Base-by-base conservation (phyloP, 2,329 filamentous ascomycete genomes). In the Pseudogymnoascus pannorum region DNA sequence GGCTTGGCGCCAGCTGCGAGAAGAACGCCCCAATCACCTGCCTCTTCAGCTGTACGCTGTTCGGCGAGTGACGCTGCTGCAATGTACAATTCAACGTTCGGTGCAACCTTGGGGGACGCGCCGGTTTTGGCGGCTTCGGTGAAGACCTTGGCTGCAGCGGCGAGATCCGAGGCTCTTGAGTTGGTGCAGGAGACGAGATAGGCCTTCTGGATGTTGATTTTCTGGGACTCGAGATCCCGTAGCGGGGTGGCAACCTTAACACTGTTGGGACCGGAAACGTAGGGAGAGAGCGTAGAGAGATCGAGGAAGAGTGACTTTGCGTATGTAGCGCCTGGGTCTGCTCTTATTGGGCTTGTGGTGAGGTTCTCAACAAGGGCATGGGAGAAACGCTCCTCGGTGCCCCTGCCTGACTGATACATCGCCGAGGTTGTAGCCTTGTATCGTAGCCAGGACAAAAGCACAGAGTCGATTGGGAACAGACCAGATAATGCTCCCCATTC, bases 171-270 rank as follows among this genome's bases (percentile, higher is more conserved):
- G 8, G 86, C 83, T 58, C 93, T 81, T 0, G 85, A 87, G 75
- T 97, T 97, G 5, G 93, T 97, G 78, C 93, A 97, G 0, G 87
- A 92, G 0, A 97, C 87, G 0, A 97, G 79, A 72, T 96, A 97
- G 0, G 90, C 92, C 71, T 89, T 91, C 77, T 97, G 77, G 20
- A 97, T 75, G 57, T 84, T 81, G 72, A 97, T 96, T 65, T 89
- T 76, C 71, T 93, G 79, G 0, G 81, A 71, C 68, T 88, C 87
- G 1, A 97, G 82, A 31, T 93, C 85, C 4, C 78, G 76, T 0
- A 97, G 74, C 0, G 93, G 91, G 0, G 87, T 96, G 0, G 88
- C 86, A 0, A 96, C 77, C 74, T 97, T 97, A 70, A 96, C 91
- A 0, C 89, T 92, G 75, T 97, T 96, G 0, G 93, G 93, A 0